Evolutionary conservation across 2,329 filamentous ascomycete genomes (phyloP).

Genomic region (Sordariomycetes sp.): DNA sequence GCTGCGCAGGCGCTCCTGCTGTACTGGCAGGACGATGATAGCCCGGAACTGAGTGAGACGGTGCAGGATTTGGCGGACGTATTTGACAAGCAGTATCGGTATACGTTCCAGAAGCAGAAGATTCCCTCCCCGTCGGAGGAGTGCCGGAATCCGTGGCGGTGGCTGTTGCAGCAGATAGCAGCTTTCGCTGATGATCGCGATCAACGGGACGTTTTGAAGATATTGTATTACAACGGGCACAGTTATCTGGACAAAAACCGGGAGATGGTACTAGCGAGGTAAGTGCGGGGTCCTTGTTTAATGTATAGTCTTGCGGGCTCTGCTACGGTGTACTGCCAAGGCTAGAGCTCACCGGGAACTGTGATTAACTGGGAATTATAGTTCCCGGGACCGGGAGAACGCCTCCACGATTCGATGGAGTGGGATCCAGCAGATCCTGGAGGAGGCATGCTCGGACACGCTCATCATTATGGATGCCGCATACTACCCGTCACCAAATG

Average conservation of each 20-base stretch:
- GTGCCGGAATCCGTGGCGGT: constrained; percentile 35
- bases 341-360: not conserved
- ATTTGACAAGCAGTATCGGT: constrained; percentile 38
- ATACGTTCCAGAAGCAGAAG: constrained; percentile 29
- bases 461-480: constrained; percentile 46
- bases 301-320: not conserved
- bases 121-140: constrained; percentile 35
- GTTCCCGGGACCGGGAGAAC: constrained; percentile 30
- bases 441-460: constrained; percentile 40
- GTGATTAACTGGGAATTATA: constrained; percentile 12
- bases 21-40: constrained; percentile 41
- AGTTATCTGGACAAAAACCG: constrained; percentile 39
- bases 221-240: constrained; percentile 44
- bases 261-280: constrained; percentile 46
- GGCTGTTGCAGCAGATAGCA: constrained; percentile 36
- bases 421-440: constrained; percentile 40
- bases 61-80: constrained; percentile 35
- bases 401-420: constrained; percentile 39
- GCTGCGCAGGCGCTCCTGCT: constrained; percentile 39
- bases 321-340: not conserved
- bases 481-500: constrained; percentile 40
- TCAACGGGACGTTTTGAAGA: constrained; percentile 41
- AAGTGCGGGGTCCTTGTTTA: constrained; percentile 7
- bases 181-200: constrained; percentile 40
- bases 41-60: constrained; percentile 16